Percentiles rank a stretch among this genome's conserved stretches.
phyloP scores from a whole-genome alignment of 2,329 filamentous ascomycete genomes.

The Beauveria australis region DNA sequence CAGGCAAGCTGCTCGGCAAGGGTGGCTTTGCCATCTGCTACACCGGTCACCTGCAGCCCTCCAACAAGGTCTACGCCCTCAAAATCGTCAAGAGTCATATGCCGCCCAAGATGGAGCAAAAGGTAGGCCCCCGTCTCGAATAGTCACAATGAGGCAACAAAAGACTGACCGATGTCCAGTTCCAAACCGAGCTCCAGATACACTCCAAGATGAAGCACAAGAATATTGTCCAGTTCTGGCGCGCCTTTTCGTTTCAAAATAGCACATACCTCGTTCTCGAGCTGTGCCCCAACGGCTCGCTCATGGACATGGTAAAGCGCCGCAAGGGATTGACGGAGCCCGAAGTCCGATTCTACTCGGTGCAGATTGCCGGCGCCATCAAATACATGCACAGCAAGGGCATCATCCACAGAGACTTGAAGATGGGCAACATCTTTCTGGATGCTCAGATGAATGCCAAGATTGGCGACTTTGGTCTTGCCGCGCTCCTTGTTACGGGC shows the following conservation, averaged over 20 bases:
- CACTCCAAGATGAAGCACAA: slow-evolving; percentile 96
- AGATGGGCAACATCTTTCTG: slow-evolving; percentile 96
- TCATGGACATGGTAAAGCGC: slow-evolving; percentile 96
- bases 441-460: slow-evolving; percentile 96
- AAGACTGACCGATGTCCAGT: slow-evolving; percentile 32
- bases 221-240: slow-evolving; percentile 91
- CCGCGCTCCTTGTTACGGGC: slow-evolving; percentile 82
- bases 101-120: slow-evolving; percentile 76
- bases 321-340: slow-evolving; percentile 85
- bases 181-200: slow-evolving; percentile 84
- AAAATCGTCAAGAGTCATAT: slow-evolving; percentile 81
- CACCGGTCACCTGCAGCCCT: slow-evolving; percentile 57
- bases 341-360: slow-evolving; percentile 85
- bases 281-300: slow-evolving; percentile 86
- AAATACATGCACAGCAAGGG: slow-evolving; percentile 96
- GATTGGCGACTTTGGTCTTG: slow-evolving; percentile 93
- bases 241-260: slow-evolving; percentile 82
- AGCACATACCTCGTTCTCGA: slow-evolving; percentile 93
- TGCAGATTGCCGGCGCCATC: slow-evolving; percentile 93
- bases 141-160: background rate
- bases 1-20: slow-evolving; percentile 67
- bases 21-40: slow-evolving; percentile 80
- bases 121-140: slow-evolving; percentile 42
- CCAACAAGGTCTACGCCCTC: slow-evolving; percentile 61
- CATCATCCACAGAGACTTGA: slow-evolving; percentile 92